Evolutionary conservation across 1,284 basidiomycete species (phyloP), one percentile per base, ranked within the genome.

Genomic region (Ganoderma boninense): DNA sequence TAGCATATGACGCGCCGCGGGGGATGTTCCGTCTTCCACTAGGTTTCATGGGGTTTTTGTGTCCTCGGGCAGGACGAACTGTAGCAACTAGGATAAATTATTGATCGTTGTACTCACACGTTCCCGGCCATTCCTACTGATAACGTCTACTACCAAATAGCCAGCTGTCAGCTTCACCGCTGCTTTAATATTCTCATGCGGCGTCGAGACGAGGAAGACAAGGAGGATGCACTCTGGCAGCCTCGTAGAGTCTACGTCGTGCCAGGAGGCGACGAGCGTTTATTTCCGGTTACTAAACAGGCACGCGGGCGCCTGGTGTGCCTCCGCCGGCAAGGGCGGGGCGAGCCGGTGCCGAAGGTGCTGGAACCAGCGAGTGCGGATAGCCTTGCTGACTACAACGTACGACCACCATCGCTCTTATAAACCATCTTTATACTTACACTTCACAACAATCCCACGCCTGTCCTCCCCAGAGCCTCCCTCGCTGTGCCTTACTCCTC

Each of bases 361-460:
- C 69, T 70, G 62, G 69, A 70, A 70, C n/a, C 23, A 23, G 23
- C 57, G 35, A 38, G 32, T 20, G 59, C 20, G 35, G 35, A 52
- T n/a, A 49, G 46, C 35, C 6, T 46, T 62, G 69, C 65, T 67
- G 60, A 70, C 60, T 59, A 66, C 49, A 14, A 52, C 29, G 29
- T 32, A 32, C 64, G 35, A 52, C 69, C 44, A 63, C 44, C 52
- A 40, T 14, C 32, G 38, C 43, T 54, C 35, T 62, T 57, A 61
- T 68, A 68, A 63, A 52, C 52, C 62, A 26, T 35, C 38, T 2
- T 59, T 49, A 35, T 52, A 18, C 43, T 18, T 14, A 49, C 23
- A 40, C 46, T 11, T 20, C n/a, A 35, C 26, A 43, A 49, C 49
- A 38, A 42, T 40, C n/a, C n/a, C 57, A 23, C n/a, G n/a, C 38